Base-by-base conservation (phyloP, 2,329 filamentous ascomycete genomes). In the Cadophora sp. region DNA sequence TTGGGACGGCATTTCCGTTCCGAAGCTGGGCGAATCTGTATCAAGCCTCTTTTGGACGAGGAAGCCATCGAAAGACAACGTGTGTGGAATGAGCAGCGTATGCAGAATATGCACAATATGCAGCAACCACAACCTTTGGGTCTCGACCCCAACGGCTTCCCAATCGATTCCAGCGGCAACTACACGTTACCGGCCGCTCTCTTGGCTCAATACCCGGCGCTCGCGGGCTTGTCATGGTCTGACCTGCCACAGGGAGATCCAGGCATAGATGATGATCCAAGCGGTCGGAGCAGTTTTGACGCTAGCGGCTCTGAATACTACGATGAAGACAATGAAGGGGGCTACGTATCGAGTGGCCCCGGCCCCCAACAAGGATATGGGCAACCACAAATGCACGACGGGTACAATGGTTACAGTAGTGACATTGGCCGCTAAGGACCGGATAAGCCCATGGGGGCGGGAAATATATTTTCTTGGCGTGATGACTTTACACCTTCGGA, bases 1-100 rank as follows among this genome's bases (percentile, higher is more conserved):
- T 84, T 99, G 1, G 96, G 96, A 2, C 88, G 94, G 13, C 96
- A 97, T 81, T 99, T 99, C 83, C 87, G 96, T 62, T 97, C 93
- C 1, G 96, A 99, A 81, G 96, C 96, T 2, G 96, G 96, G 7
- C 88, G 96, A 39, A 92, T 97, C 62, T 99, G 96, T 77, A 99
- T 99, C 80, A 97, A 97, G 74, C 94, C 96, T n/a, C 82, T 99
- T 14, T 85, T 99, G 1, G 96, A 99, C 71, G 96, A 99, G 80
- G 96, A 99, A 82, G 91, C 94, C 64, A 82, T 90, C 43, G 94
- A 96, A 75, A 85, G 93, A 41, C 92, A 96, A 75, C 89, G 91
- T 56, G 82, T 85, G 33, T 91, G 90, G 84, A 86, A 90, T 78
- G 91, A 93, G 77, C 90, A 93, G 75, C 87, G 88, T 65, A 87